A percentile compares a stretch with the other conserved stretches of the same genome.
phyloP scores from a whole-genome alignment of 139 green algal genomes.

The Auxenochlorella protothecoides region DNA sequence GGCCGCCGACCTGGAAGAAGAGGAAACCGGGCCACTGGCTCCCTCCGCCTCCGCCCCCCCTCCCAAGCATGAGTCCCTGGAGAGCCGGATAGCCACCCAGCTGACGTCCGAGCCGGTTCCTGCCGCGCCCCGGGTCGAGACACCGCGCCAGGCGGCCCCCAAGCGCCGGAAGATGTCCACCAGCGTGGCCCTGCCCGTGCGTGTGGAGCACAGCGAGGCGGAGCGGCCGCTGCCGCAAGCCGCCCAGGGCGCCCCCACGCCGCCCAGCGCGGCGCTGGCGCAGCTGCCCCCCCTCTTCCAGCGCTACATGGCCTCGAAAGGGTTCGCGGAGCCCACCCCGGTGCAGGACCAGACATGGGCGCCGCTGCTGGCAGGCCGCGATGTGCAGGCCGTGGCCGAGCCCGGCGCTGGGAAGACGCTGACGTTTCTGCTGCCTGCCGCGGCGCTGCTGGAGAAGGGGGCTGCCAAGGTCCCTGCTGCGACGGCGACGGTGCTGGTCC shows the following conservation, averaged over 20 bases:
- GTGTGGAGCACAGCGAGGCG: background rate
- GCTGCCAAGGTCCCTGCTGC: background rate
- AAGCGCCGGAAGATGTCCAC: slow-evolving; percentile 19
- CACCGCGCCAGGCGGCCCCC: background rate
- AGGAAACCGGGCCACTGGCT: too few species aligned
- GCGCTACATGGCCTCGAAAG: slow-evolving; percentile 44
- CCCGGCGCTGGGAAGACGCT: slow-evolving; percentile 80
- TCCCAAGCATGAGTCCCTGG: slow-evolving; percentile 16
- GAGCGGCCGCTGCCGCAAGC: background rate
- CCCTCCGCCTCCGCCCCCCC: too few species aligned
- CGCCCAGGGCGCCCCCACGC: background rate
- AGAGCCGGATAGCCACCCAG: background rate
- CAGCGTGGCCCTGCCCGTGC: slow-evolving; percentile 5
- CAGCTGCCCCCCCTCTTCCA: slow-evolving; percentile 31
- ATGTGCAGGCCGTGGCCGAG: slow-evolving; percentile 50
- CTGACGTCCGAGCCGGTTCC: background rate
- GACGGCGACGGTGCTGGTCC: slow-evolving; percentile 17
- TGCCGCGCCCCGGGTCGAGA: background rate
- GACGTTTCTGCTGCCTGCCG: slow-evolving; percentile 58
- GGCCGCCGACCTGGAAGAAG: too few species aligned
- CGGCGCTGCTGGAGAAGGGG: slow-evolving; percentile 17
- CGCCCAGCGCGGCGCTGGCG: slow-evolving; percentile 6
- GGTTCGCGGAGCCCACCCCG: slow-evolving; percentile 52
- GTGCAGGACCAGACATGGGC: slow-evolving; percentile 51
- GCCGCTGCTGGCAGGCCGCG: slow-evolving; percentile 11